Conservation (phyloP, 2,329 filamentous ascomycete genomes). For the Pezicula radicicola region DNA sequence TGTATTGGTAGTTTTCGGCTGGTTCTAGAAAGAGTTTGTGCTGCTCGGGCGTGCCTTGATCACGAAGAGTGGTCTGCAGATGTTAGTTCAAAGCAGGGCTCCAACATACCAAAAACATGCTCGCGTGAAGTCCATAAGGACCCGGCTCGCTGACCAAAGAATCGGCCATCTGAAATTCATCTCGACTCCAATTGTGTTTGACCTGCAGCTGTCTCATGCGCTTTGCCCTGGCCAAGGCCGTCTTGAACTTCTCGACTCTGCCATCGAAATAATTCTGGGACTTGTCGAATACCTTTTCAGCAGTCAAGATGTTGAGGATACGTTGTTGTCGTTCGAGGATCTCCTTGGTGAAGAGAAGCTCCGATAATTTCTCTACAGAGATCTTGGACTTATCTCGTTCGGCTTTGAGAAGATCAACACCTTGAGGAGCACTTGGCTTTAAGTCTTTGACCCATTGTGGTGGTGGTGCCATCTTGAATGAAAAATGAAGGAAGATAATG, state of each 20-base stretch:
- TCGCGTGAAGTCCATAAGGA: conserved; percentile 69
- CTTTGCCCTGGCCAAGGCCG: conserved; percentile 68
- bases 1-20: conserved; percentile 66
- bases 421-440: conserved; percentile 64
- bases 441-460: conserved; percentile 63
- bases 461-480: conserved; percentile 25
- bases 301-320: conserved; percentile 61
- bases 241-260: conserved; percentile 65
- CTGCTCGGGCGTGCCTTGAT: conserved; percentile 72
- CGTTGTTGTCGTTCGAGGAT: conserved; percentile 56
- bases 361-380: conserved; percentile 63
- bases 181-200: conserved; percentile 63
- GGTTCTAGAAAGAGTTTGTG: conserved; percentile 69
- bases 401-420: conserved; percentile 63
- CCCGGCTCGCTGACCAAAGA: conserved; percentile 71
- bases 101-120: conserved; percentile 59
- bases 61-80: conserved; percentile 59
- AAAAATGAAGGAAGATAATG: not conserved
- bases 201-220: conserved; percentile 62
- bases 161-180: conserved; percentile 63
- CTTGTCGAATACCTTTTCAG: conserved; percentile 74
- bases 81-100: not conserved
- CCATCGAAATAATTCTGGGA: conserved; percentile 74
- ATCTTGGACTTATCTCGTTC: conserved; percentile 68
- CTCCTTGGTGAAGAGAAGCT: conserved; percentile 67